Conservation (phyloP, 768 basidiomycete genomes). For the Lentinula edodes region DNA sequence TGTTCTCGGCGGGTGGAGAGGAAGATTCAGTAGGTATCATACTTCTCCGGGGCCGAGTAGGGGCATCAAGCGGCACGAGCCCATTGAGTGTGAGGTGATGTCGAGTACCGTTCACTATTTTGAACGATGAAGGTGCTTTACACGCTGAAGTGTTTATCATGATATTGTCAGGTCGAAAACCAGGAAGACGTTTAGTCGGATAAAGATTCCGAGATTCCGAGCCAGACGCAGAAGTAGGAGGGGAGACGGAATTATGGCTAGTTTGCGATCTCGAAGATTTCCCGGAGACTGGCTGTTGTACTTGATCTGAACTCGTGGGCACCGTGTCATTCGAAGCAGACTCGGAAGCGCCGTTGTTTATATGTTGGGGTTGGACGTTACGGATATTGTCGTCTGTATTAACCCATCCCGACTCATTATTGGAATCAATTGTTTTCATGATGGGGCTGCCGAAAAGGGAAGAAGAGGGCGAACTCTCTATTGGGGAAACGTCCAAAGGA, state of each 20-base stretch:
- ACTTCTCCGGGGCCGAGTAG: constrained; percentile 73
- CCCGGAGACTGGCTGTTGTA: background rate
- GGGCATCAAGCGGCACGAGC: constrained; percentile 70
- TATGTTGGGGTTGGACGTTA: constrained; percentile 25
- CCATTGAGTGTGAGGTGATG: constrained; percentile 59
- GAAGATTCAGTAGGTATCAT: constrained; percentile 42
- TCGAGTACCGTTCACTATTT: constrained; percentile 24
- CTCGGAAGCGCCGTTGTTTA: constrained; percentile 9
- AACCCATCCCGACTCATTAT: constrained; percentile 27
- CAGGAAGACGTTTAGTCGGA: background rate
- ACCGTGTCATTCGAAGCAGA: background rate
- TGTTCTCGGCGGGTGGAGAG: constrained; percentile 52
- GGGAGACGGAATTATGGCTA: background rate
- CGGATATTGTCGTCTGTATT: constrained; percentile 26
- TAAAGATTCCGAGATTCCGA: background rate
- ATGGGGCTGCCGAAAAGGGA: constrained; percentile 14
- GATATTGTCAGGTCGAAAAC: background rate
- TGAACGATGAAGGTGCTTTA: constrained; percentile 13
- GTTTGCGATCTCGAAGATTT: background rate
- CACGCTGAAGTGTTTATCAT: background rate
- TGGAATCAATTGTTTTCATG: background rate
- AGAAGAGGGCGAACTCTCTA: constrained; percentile 25
- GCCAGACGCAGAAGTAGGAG: background rate
- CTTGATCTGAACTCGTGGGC: background rate
- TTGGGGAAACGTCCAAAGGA: background rate